Evolutionary conservation across 257 asterid genomes (phyloP).

Genomic region (Prunella vulgaris): DNA sequence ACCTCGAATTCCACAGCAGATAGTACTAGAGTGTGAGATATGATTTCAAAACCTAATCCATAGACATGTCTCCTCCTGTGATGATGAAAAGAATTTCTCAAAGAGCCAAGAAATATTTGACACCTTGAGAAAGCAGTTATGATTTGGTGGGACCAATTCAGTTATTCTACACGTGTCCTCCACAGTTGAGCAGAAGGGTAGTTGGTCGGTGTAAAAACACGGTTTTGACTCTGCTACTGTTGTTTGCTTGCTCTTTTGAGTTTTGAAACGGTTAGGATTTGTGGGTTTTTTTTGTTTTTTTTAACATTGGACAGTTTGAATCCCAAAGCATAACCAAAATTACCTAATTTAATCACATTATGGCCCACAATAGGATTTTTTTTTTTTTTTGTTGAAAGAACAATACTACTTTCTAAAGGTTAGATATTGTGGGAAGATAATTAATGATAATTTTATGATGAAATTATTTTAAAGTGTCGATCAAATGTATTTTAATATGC

Average conservation of each 20-base stretch:
- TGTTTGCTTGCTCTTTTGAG: not conserved
- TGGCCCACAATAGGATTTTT: not conserved
- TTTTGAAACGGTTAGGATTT: not conserved
- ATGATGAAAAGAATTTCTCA: not conserved
- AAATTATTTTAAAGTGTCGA: no score
- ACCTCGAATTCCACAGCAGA: no score
- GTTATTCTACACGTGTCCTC: slow-evolving; percentile 6
- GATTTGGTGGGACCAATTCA: slow-evolving; percentile 19
- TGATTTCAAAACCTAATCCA: slow-evolving; percentile 5
- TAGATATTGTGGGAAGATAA: no score
- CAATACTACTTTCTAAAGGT: no score
- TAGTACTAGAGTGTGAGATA: no score
- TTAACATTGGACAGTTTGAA: slow-evolving; percentile 21
- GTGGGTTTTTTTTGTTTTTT: no score
- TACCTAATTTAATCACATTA: not conserved
- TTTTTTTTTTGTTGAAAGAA: no score
- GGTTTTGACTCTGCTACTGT: not conserved
- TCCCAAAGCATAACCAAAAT: not conserved
- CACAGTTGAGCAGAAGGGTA: not conserved
- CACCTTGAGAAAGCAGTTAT: slow-evolving; percentile 15
- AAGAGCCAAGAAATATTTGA: not conserved
- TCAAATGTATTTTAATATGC: no score
- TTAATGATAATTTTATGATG: no score
- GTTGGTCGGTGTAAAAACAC: slow-evolving; percentile 22
- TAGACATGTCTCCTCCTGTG: not conserved